Conservation (phyloP, 495 filamentous ascomycete species). For the Xylaria scruposa region DNA sequence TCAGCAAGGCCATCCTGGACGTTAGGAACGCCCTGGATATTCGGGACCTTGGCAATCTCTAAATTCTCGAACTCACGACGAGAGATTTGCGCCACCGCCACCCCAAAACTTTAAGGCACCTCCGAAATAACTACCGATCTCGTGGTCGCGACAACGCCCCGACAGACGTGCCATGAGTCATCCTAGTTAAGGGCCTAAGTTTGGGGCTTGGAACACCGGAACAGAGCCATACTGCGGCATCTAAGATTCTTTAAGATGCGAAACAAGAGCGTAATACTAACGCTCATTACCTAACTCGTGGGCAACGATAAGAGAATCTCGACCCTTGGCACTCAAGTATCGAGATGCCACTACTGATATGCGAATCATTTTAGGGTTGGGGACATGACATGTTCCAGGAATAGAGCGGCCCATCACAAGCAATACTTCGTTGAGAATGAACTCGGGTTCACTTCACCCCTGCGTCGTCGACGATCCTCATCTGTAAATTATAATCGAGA, state of each 20-base stretch:
- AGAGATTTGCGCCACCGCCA: not conserved
- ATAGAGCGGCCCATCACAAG: not conserved
- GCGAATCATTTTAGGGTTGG: too few relatives aligned
- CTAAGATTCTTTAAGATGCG: not conserved
- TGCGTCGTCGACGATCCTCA: constrained; percentile 17
- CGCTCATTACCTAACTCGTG: not conserved
- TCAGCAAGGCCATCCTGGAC: constrained; percentile 38
- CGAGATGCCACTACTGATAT: not conserved
- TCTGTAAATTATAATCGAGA: constrained; percentile 39
- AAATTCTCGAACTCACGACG: too few relatives aligned
- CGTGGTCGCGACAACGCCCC: not conserved
- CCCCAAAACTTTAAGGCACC: not conserved
- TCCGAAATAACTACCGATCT: not conserved
- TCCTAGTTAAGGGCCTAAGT: not conserved
- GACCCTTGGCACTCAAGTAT: not conserved
- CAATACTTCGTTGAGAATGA: not conserved
- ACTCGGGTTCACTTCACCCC: not conserved
- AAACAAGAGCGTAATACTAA: not conserved
- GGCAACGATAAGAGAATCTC: not conserved
- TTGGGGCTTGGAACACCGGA: not conserved
- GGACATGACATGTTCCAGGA: not conserved
- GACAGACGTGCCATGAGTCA: not conserved
- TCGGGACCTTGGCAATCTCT: not conserved
- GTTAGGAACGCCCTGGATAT: constrained; percentile 25
- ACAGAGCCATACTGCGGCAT: not conserved